Percentiles rank a stretch among this genome's conserved stretches.
phyloP scores from a whole-genome alignment of 2,329 filamentous ascomycete species.

The Aspergillus clavatus region DNA sequence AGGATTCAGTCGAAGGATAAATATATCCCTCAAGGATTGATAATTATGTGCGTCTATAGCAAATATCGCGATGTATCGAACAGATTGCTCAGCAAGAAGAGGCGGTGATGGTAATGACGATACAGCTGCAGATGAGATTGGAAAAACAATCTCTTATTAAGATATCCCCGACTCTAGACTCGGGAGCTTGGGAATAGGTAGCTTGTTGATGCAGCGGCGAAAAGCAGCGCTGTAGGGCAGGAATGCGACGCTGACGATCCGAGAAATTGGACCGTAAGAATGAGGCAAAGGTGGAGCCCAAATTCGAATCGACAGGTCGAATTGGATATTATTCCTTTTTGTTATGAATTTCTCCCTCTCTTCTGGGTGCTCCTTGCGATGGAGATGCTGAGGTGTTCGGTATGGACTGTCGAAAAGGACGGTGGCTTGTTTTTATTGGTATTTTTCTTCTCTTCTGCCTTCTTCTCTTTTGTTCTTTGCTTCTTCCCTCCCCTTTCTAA shows the following conservation, averaged over 20 bases:
- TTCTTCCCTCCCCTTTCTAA: slow-evolving; percentile 6
- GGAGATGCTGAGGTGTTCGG: slow-evolving; percentile 6
- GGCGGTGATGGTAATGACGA: slow-evolving; percentile 21
- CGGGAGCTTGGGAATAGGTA: slow-evolving; percentile 9
- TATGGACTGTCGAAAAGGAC: not conserved
- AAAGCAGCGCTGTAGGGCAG: slow-evolving; percentile 23
- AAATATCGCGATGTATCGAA: slow-evolving; percentile 16
- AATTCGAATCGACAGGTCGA: slow-evolving; percentile 16
- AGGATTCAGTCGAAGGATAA: not conserved
- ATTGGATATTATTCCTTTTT: slow-evolving; percentile 10
- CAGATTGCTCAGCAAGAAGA: slow-evolving; percentile 23
- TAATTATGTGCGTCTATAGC: slow-evolving; percentile 15
- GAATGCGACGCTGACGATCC: slow-evolving; percentile 23
- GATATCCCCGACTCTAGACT: slow-evolving; percentile 21
- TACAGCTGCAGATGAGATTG: slow-evolving; percentile 34
- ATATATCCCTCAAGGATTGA: slow-evolving; percentile 8
- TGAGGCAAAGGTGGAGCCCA: slow-evolving; percentile 14
- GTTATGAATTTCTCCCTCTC: slow-evolving; percentile 4
- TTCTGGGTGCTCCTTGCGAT: slow-evolving; percentile 8
- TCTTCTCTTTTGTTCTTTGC: slow-evolving; percentile 6
- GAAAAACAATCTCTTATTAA: slow-evolving; percentile 34
- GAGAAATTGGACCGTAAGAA: slow-evolving; percentile 15
- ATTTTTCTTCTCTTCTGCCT: slow-evolving; percentile 5
- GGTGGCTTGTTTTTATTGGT: slow-evolving; percentile 1
- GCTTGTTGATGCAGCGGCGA: slow-evolving; percentile 18